These are phyloP conservation scores for Hyphopichia fennica DNA, from an alignment of 1,139 yeast genomes.

Conservation along the genomic window DNA sequence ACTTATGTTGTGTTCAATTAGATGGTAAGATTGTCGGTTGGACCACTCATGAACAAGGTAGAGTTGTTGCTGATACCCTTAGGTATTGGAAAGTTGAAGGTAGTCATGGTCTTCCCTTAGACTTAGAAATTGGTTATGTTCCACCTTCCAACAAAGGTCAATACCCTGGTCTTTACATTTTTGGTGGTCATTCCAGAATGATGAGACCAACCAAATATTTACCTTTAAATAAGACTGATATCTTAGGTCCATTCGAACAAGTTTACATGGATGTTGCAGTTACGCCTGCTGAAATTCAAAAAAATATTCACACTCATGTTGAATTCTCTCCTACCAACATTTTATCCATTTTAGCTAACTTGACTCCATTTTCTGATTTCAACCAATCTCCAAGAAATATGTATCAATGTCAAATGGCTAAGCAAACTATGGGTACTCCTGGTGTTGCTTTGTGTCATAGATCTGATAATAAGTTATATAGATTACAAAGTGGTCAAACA, in stretches of 20 bases:
- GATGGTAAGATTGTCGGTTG: conserved; percentile 95
- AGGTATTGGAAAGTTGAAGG: conserved; percentile 94
- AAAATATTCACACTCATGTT: conserved; percentile 83
- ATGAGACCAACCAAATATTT: conserved; percentile 92
- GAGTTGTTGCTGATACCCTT: conserved; percentile 81
- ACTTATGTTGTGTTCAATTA: conserved; percentile 82
- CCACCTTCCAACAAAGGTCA: conserved; percentile 96
- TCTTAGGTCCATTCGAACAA: conserved; percentile 97
- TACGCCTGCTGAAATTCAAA: conserved; percentile 86
- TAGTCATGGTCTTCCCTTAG: conserved; percentile 70
- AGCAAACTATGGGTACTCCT: conserved; percentile 99
- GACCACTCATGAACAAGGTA: conserved; percentile 89
- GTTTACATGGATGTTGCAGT: conserved; percentile 96
- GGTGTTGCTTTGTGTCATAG: conserved; percentile 93
- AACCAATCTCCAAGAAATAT: conserved; percentile 99
- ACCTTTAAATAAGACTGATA: conserved; percentile 79
- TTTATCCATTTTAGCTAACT: conserved; percentile 7
- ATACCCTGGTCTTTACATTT: conserved; percentile 91
- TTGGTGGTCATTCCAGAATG: conserved; percentile 94
- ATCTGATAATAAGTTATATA: conserved; percentile 91
- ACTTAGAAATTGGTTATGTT: conserved; percentile 90
- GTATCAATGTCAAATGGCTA: conserved; percentile 99
- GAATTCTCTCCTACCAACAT: conserved; percentile 83
- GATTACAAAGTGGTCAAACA: conserved; percentile 93
- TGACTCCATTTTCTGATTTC: conserved; percentile 75